Evolutionary conservation across 768 basidiomycete genomes (phyloP).

Genomic region (Filobasidium floriforme): DNA sequence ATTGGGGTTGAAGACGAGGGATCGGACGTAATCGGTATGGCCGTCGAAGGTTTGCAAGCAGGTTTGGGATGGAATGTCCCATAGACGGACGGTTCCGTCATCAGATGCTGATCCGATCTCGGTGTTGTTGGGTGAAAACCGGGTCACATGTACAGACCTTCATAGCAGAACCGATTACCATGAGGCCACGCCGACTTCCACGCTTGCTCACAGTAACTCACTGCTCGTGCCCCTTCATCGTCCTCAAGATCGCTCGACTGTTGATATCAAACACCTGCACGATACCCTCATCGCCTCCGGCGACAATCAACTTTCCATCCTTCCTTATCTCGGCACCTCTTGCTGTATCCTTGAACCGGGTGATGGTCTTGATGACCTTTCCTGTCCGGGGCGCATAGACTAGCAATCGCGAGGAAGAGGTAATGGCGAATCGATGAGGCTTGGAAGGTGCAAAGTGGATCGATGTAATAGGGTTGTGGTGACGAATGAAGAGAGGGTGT

Average conservation of each 20-base stretch:
- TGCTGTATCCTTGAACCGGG: slow-evolving; percentile 93
- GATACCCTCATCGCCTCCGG: slow-evolving; percentile 87
- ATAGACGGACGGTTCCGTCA: slow-evolving; percentile 85
- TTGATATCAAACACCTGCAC: slow-evolving; percentile 87
- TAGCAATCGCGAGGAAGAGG: slow-evolving; percentile 84
- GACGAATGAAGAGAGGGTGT: slow-evolving; percentile 72
- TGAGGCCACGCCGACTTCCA: not conserved
- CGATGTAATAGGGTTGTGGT: slow-evolving; percentile 91
- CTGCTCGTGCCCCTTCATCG: slow-evolving; percentile 88
- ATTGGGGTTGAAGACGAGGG: slow-evolving; percentile 74
- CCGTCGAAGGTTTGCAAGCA: slow-evolving; percentile 68
- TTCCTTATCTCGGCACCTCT: slow-evolving; percentile 76
- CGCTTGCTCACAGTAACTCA: slow-evolving; percentile 29
- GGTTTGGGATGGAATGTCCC: slow-evolving; percentile 88
- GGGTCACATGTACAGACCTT: slow-evolving; percentile 81
- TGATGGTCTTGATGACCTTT: slow-evolving; percentile 90
- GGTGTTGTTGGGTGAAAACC: slow-evolving; percentile 72
- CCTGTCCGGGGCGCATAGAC: slow-evolving; percentile 95
- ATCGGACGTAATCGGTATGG: slow-evolving; percentile 93
- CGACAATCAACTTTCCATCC: slow-evolving; percentile 91
- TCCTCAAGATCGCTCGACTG: slow-evolving; percentile 84
- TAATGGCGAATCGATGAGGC: slow-evolving; percentile 92
- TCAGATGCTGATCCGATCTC: slow-evolving; percentile 91
- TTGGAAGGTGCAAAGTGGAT: slow-evolving; percentile 79
- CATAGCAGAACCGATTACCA: not conserved